These are phyloP conservation scores for Kokia cookei DNA, from an alignment of 441 rosid species.

Conservation along the genomic window DNA sequence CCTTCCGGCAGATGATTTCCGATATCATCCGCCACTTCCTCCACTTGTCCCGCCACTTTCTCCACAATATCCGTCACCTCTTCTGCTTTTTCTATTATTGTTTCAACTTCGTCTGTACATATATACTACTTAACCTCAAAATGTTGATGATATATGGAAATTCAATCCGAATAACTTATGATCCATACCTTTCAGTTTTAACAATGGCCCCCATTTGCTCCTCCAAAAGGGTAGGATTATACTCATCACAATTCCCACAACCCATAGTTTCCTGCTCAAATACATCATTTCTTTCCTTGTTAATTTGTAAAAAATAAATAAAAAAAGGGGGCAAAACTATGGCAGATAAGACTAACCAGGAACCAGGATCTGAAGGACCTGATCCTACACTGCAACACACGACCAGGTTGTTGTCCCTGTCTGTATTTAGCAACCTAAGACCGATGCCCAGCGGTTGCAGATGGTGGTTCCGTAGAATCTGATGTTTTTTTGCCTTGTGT, in stretches of 20 bases:
- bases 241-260: constrained; percentile 34
- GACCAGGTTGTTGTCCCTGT: constrained; percentile 14
- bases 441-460: background rate
- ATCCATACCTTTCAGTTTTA: constrained; percentile 25
- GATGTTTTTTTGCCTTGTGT: background rate
- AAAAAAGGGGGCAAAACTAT: background rate
- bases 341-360: constrained; percentile 26
- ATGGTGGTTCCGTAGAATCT: background rate
- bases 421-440: background rate
- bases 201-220: constrained; percentile 36
- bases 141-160: background rate
- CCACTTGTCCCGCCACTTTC: constrained; percentile 41
- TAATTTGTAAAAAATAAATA: background rate
- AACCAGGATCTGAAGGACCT: constrained; percentile 24
- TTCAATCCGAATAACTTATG: too few species aligned
- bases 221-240: constrained; percentile 33
- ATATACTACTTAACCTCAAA: background rate
- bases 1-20: constrained; percentile 37
- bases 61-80: constrained; percentile 30
- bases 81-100: constrained; percentile 29
- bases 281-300: background rate
- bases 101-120: constrained; percentile 25
- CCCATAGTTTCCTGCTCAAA: constrained; percentile 28
- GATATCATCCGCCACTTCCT: constrained; percentile 37
- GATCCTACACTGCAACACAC: constrained; percentile 24